These are phyloP conservation scores for Stagonosporopsis rhizophila DNA, from an alignment of 2,329 filamentous ascomycete species.

Conservation along the genomic window DNA sequence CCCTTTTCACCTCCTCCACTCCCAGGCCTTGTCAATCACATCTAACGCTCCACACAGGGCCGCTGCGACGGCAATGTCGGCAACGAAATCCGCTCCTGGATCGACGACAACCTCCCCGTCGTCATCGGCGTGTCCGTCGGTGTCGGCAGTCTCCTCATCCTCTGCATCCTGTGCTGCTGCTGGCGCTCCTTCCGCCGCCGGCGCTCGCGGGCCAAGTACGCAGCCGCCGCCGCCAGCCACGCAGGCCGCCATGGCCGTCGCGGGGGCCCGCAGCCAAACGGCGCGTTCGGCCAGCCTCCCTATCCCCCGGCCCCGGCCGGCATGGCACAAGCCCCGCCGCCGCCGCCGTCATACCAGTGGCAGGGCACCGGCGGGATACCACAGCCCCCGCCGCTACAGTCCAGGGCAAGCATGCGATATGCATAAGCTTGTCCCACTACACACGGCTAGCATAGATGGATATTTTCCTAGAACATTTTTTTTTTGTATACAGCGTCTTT, in stretches of 20 bases:
- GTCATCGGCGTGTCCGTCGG: slow-evolving; percentile 80
- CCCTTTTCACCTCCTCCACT: background rate
- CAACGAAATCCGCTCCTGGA: slow-evolving; percentile 77
- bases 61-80: slow-evolving; percentile 74
- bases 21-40: background rate
- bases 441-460: background rate
- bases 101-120: slow-evolving; percentile 76
- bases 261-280: background rate
- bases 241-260: background rate
- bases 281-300: background rate
- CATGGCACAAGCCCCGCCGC: background rate
- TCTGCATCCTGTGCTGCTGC: slow-evolving; percentile 74
- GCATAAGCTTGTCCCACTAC: slow-evolving; percentile 23
- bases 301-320: background rate
- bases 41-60: slow-evolving; percentile 57
- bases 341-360: slow-evolving; percentile 11
- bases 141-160: slow-evolving; percentile 71
- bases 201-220: slow-evolving; percentile 31
- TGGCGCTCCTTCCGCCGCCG: slow-evolving; percentile 57
- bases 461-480: background rate
- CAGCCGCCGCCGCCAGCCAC: slow-evolving; percentile 11
- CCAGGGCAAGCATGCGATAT: slow-evolving; percentile 25
- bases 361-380: slow-evolving; percentile 15
- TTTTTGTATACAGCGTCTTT: background rate
- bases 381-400: slow-evolving; percentile 20